Evolutionary conservation across 2,329 filamentous ascomycete species (phyloP).

Genomic region (Onygenales sp.): DNA sequence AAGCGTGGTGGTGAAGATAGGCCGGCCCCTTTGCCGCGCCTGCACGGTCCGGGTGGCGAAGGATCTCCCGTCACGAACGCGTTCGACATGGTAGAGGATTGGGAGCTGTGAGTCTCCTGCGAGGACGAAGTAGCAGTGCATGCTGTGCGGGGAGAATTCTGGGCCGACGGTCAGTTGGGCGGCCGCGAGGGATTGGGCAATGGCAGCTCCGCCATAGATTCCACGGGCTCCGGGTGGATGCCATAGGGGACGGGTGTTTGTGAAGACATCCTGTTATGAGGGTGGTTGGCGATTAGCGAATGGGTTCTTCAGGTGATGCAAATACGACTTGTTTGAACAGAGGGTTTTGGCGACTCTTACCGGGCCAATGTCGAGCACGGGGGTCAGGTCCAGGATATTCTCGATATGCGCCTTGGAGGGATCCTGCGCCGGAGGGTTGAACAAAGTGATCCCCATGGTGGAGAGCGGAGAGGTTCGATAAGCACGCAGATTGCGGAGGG

Average conservation of each 20-base stretch:
- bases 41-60: conserved; percentile 95
- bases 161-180: conserved; percentile 76
- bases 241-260: conserved; percentile 86
- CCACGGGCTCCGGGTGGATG: conserved; percentile 85
- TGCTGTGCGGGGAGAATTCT: conserved; percentile 80
- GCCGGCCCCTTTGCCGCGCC: conserved; percentile 74
- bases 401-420: conserved; percentile 70
- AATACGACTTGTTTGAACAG: neutral
- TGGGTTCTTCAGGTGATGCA: too few relatives aligned
- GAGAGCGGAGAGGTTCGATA: neutral
- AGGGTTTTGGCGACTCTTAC: conserved; percentile 37
- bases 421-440: conserved; percentile 66
- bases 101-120: conserved; percentile 78
- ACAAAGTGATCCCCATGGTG: conserved; percentile 45
- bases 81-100: conserved; percentile 89
- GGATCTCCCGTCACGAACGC: conserved; percentile 78
- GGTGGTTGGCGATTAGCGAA: too few relatives aligned
- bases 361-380: conserved; percentile 51
- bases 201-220: conserved; percentile 87
- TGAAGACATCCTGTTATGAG: conserved; percentile 67
- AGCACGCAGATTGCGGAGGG: neutral
- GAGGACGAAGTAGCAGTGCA: conserved; percentile 98
- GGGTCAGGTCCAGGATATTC: conserved; percentile 77
- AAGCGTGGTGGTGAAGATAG: conserved; percentile 93
- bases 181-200: conserved; percentile 81